Percentiles rank a stretch among this genome's conserved stretches.
Evolutionary conservation across 1,139 yeast species (phyloP).

Genomic region (Lodderomyces beijingensis): DNA sequence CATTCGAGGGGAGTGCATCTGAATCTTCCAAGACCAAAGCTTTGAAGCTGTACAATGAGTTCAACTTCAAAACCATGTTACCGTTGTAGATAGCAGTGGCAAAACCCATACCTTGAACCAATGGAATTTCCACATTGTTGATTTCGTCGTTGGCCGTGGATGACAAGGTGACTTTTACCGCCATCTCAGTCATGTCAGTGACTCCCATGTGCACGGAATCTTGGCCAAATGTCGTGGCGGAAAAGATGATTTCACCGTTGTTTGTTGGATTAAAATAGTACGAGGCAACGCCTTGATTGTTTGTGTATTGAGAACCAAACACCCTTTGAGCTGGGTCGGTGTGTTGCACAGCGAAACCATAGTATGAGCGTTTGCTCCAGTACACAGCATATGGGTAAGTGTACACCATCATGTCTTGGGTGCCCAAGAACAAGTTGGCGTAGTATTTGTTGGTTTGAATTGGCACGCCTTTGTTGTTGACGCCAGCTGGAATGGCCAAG

Average conservation of each 20-base stretch:
- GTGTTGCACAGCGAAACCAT: constrained; percentile 70
- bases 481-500: constrained; percentile 47
- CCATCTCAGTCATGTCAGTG: constrained; percentile 50
- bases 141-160: constrained; percentile 18
- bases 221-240: constrained; percentile 47
- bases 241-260: constrained; percentile 49
- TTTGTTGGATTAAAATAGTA: constrained; percentile 56
- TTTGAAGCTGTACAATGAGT: constrained; percentile 50
- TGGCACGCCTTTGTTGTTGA: constrained; percentile 43
- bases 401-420: constrained; percentile 63
- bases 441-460: constrained; percentile 81
- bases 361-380: constrained; percentile 40
- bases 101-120: constrained; percentile 78
- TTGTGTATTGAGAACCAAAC: constrained; percentile 49
- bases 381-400: constrained; percentile 82
- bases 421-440: constrained; percentile 67
- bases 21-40: constrained; percentile 46
- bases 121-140: constrained; percentile 36
- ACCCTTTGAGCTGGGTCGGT: constrained; percentile 55
- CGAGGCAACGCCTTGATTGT: constrained; percentile 19
- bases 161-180: constrained; percentile 49
- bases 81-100: constrained; percentile 63
- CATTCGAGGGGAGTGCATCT: constrained; percentile 33
- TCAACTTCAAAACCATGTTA: constrained; percentile 47
- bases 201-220: constrained; percentile 36